Evolutionary conservation across 2,329 filamentous ascomycete genomes (phyloP).

Genomic region (Botrytis fragariae): DNA sequence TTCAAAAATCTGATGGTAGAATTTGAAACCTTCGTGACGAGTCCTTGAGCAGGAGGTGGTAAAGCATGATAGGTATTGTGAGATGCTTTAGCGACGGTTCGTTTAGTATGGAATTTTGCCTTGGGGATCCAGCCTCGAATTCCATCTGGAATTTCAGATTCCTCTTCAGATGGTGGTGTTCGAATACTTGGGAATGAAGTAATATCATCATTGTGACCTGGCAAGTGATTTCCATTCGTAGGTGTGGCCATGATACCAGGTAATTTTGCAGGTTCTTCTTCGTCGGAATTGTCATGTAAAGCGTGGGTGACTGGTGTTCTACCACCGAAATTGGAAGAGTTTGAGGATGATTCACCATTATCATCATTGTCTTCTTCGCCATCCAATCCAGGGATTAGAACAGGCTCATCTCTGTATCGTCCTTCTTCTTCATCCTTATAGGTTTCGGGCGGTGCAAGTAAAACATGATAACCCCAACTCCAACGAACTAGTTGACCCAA

Average conservation of each 20-base stretch:
- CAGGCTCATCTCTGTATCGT: slow-evolving; percentile 53
- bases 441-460: slow-evolving; percentile 79
- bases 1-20: slow-evolving; percentile 52
- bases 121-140: slow-evolving; percentile 45
- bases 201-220: slow-evolving; percentile 44
- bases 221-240: slow-evolving; percentile 30
- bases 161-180: slow-evolving; percentile 32
- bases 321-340: slow-evolving; percentile 38
- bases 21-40: slow-evolving; percentile 44
- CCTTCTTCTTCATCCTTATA: slow-evolving; percentile 61
- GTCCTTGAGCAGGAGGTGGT: slow-evolving; percentile 52
- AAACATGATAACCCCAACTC: slow-evolving; percentile 96
- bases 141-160: slow-evolving; percentile 41
- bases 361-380: slow-evolving; percentile 30
- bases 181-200: slow-evolving; percentile 61
- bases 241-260: slow-evolving; percentile 28
- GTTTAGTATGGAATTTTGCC: slow-evolving; percentile 39
- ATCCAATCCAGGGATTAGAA: slow-evolving; percentile 49
- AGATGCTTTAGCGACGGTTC: slow-evolving; percentile 22
- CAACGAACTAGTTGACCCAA: slow-evolving; percentile 91
- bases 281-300: slow-evolving; percentile 41
- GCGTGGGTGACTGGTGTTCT: slow-evolving; percentile 37
- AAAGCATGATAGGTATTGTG: slow-evolving; percentile 46
- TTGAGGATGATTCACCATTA: slow-evolving; percentile 26
- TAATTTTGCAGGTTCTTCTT: slow-evolving; percentile 42